Conservation (phyloP, 768 basidiomycete genomes). For the Lactarius vividus region DNA sequence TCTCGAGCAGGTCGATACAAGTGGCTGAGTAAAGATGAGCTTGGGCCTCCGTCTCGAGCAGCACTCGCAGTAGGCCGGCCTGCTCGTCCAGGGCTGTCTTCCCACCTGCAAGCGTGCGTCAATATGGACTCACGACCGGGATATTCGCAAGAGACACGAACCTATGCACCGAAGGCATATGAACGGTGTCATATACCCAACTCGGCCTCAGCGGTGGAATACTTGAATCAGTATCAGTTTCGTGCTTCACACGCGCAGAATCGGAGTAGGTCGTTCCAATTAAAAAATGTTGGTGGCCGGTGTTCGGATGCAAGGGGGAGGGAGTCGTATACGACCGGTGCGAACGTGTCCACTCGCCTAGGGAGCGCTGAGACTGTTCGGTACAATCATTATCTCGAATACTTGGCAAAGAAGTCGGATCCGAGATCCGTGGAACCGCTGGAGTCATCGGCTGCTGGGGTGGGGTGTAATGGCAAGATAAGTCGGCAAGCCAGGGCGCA, state of each 20-base stretch:
- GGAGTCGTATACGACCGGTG: neutral
- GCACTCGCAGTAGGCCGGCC: neutral
- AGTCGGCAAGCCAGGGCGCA: slow-evolving; percentile 5
- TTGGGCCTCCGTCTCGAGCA: neutral
- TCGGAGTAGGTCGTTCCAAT: neutral
- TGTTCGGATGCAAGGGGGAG: slow-evolving; percentile 1
- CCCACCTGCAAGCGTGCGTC: slow-evolving; percentile 2
- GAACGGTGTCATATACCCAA: slow-evolving; percentile 9
- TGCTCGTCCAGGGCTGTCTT: neutral
- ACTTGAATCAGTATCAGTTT: slow-evolving; percentile 11
- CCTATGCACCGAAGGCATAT: neutral
- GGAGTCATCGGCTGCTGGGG: neutral
- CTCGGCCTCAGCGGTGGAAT: slow-evolving; percentile 6
- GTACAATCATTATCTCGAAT: neutral
- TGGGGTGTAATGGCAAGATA: slow-evolving; percentile 3
- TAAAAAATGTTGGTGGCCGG: neutral
- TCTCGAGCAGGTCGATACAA: slow-evolving; percentile 8
- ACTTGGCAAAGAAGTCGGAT: neutral
- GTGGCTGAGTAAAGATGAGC: slow-evolving; percentile 13
- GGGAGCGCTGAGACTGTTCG: neutral
- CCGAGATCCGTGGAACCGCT: slow-evolving; percentile 8
- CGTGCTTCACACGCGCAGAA: slow-evolving; percentile 10
- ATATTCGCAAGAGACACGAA: neutral
- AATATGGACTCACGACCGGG: neutral
- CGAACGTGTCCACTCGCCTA: slow-evolving; percentile 1